These are phyloP conservation scores for Anastatica hierochuntica DNA, from an alignment of 345 rosid species.

Conservation along the genomic window DNA sequence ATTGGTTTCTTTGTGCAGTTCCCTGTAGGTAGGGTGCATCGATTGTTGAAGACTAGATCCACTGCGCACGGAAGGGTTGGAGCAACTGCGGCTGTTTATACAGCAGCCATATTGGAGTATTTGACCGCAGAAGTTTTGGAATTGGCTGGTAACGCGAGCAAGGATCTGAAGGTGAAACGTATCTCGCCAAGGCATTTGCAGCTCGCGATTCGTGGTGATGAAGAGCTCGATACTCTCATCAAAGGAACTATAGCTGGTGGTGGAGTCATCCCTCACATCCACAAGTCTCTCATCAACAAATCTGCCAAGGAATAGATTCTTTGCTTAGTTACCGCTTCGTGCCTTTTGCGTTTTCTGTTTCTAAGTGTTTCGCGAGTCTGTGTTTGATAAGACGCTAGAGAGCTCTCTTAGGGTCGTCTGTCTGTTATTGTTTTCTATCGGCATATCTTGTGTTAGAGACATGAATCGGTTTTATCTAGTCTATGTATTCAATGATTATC, in stretches of 20 bases:
- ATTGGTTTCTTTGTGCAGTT: constrained; percentile 19
- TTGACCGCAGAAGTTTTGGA: constrained; percentile 63
- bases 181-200: too few relatives aligned
- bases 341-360: constrained; percentile 13
- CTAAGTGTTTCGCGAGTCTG: not conserved
- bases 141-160: too few relatives aligned
- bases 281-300: constrained; percentile 69
- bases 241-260: constrained; percentile 68
- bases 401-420: too few relatives aligned
- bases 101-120: constrained; percentile 59
- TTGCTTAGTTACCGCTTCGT: not conserved
- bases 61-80: constrained; percentile 66
- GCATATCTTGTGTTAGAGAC: too few relatives aligned
- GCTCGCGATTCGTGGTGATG: too few relatives aligned
- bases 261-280: constrained; percentile 70
- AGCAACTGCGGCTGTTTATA: constrained; percentile 70
- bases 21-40: constrained; percentile 62
- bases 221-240: too few relatives aligned
- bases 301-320: constrained; percentile 46
- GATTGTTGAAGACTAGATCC: constrained; percentile 49
- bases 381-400: constrained; percentile 18
- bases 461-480: too few relatives aligned
- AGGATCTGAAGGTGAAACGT: too few relatives aligned
- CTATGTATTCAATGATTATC: too few relatives aligned
- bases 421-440: too few relatives aligned